Evolutionary conservation across 2,329 filamentous ascomycete species (phyloP), one percentile per base, ranked within the genome.

Genomic region (Scortechinia acanthostroma): DNA sequence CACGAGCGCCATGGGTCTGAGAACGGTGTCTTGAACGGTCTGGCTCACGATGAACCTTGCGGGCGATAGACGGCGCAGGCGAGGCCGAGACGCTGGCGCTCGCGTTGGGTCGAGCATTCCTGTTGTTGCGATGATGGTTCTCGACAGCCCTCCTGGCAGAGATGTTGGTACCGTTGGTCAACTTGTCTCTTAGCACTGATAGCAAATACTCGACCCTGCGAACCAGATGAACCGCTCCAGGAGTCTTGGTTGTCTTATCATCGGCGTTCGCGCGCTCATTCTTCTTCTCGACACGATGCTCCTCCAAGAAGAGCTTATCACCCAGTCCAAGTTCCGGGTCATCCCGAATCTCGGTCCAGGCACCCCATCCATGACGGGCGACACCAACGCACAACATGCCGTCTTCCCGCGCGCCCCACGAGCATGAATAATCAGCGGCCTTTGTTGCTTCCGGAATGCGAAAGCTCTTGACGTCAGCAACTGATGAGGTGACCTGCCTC

Each of bases 231-330:
- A 84, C 80, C 35, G 80, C 80, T 17, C 79, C 80, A 2, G 80
- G 80, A 10, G 80, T 83, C 50, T 82, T 82, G 5, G 66, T 68
- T 21, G 64, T 55, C 47, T 67, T 68, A 21, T 63, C 60, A n/a
- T 64, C 69, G 74, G n/a, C 71, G 71, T 54, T 78, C 77, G 49
- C 74, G 63, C 93, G 85, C 62, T 96, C 90, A 56, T 93, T 91
- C 61, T 97, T 97, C 68, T 94, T 93, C 62, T 95, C 93, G 16
- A 97, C 91, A n/a, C 91, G 86, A 61, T 97, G 91, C 63, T 98
- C 94, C 60, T 98, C 93, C 1, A 98, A 69, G 68, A 95, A 98
- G 60, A 97, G 88, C 58, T 96, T 97, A 55, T 95, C 90, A 2
- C 72, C 69, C 68, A 98, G 83, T 5, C 82, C 86, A 19, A 98